A percentile compares a stretch with the other conserved stretches of the same genome.
These are phyloP conservation scores for Skeletonema costatum DNA, from an alignment of 108 stramenopile genomes.

Conservation along the genomic window DNA sequence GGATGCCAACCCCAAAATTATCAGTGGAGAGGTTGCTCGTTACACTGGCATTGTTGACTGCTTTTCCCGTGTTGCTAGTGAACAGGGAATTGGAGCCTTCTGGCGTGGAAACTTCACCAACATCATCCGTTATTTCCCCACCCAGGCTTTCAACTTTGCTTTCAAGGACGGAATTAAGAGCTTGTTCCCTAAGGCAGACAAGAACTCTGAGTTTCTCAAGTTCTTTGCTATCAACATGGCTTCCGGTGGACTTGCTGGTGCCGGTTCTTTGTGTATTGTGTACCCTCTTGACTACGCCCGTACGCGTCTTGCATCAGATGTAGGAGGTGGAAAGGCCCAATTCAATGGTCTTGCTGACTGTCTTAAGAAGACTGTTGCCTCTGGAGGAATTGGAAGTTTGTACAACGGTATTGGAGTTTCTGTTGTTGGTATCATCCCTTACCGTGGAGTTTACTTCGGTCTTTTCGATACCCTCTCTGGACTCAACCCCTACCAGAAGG, in stretches of 20 bases:
- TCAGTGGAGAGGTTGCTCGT: constrained; percentile 92
- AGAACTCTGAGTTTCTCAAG: constrained; percentile 94
- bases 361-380: constrained; percentile 89
- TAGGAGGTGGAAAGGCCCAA: constrained; percentile 92
- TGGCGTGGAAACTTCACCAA: constrained; percentile 99
- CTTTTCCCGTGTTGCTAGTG: constrained; percentile 92
- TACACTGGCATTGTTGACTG: constrained; percentile 97
- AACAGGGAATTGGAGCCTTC: constrained; percentile 92
- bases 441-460: constrained; percentile 99
- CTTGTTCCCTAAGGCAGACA: constrained; percentile 96
- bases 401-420: constrained; percentile 99
- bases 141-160: constrained; percentile 99
- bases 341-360: constrained; percentile 98
- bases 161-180: constrained; percentile 98
- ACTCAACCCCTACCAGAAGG: constrained; percentile 98
- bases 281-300: constrained; percentile 99
- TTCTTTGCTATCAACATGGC: constrained; percentile 98
- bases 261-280: constrained; percentile 95
- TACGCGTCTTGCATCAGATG: constrained; percentile 98
- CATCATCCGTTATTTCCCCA: constrained; percentile 99
- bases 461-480: constrained; percentile 97
- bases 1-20: constrained; percentile 97
- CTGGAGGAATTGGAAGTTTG: constrained; percentile 85
- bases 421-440: constrained; percentile 96
- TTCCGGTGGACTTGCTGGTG: constrained; percentile 97